phyloP scores from a whole-genome alignment of 768 basidiomycete species.

The Kwoniella sp. region DNA sequence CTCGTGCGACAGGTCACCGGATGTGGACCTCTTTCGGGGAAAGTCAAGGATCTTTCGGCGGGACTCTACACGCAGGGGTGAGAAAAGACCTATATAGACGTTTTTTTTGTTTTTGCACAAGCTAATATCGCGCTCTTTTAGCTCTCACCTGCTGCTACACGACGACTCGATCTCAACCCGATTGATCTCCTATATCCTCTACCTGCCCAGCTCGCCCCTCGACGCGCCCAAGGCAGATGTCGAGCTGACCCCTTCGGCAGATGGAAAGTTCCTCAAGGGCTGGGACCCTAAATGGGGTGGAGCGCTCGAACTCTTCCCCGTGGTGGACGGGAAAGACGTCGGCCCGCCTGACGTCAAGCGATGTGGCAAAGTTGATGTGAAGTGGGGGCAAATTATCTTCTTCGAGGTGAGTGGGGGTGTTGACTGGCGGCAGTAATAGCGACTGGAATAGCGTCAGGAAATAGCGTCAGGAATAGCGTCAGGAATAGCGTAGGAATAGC shows the following conservation, averaged over 20 bases:
- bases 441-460: no score
- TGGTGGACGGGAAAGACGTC: constrained; percentile 63
- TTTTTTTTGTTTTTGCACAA: background rate
- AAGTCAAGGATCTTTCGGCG: constrained; percentile 92
- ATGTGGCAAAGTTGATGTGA: constrained; percentile 51
- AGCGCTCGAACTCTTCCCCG: constrained; percentile 87
- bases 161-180: constrained; percentile 97
- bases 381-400: constrained; percentile 59
- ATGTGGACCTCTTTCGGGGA: constrained; percentile 86
- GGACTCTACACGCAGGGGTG: constrained; percentile 88
- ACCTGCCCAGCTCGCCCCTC: constrained; percentile 68
- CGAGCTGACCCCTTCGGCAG: constrained; percentile 53
- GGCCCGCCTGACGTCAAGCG: constrained; percentile 64
- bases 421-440: background rate
- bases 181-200: constrained; percentile 92
- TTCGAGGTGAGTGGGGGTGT: constrained; percentile 50
- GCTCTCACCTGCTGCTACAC: constrained; percentile 81
- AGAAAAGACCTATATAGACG: constrained; percentile 49
- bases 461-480: no score
- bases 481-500: no score
- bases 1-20: constrained; percentile 86
- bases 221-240: constrained; percentile 61
- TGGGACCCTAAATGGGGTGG: constrained; percentile 94
- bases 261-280: constrained; percentile 56
- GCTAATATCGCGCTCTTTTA: constrained; percentile 6